Evolutionary conservation across 139 green algal species (phyloP).

Genomic region (Edaphochlamys debaryana): DNA sequence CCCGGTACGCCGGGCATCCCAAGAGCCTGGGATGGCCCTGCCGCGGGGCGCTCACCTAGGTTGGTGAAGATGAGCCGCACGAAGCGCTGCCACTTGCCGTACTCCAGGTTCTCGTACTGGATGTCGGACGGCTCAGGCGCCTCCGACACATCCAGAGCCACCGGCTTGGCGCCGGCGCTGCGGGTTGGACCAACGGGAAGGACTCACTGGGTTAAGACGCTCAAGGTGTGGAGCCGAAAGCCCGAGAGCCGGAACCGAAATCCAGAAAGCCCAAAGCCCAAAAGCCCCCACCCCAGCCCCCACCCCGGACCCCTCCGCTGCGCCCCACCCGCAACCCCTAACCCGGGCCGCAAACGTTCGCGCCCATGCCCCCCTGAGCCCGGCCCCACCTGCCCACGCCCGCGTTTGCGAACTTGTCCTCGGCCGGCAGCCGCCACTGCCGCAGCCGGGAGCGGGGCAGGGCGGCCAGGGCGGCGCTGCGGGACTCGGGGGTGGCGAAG

Average conservation of each 20-base stretch:
- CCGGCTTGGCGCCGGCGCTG: neutral
- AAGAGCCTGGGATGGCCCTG: too few species aligned
- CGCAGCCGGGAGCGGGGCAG: conserved; percentile 3
- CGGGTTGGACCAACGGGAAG: neutral
- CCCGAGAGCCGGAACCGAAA: neutral
- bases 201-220: too few species aligned
- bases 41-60: neutral
- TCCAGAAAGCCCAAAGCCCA: too few species aligned
- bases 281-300: too few species aligned
- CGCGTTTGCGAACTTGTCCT: conserved; percentile 23
- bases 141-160: neutral
- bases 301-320: too few species aligned
- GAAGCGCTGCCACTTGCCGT: neutral
- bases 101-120: conserved; percentile 62
- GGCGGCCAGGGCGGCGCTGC: neutral
- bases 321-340: too few species aligned
- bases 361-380: too few species aligned
- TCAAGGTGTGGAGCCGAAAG: neutral
- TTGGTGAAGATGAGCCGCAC: neutral
- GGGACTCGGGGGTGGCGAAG: neutral
- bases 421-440: conserved; percentile 8
- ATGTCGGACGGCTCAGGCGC: conserved; percentile 57
- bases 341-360: too few species aligned
- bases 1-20: too few species aligned
- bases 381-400: conserved; percentile 21